Percentiles rank a stretch among this genome's conserved stretches.
Conservation (phyloP, 768 basidiomycete genomes). For the Gymnopilus dilepis region DNA sequence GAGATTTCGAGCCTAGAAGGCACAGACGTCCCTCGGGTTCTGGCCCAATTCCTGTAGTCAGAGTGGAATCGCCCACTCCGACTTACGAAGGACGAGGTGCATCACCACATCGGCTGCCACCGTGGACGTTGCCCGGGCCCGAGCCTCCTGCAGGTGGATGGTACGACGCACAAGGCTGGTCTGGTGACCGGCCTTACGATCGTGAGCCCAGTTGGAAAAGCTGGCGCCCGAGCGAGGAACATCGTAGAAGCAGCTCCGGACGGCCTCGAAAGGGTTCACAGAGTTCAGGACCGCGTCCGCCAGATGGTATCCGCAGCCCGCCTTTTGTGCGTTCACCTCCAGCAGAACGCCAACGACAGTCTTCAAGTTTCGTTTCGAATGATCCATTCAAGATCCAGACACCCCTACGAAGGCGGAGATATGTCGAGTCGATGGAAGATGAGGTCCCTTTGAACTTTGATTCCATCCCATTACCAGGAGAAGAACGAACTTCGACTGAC, state of each 20-base stretch:
- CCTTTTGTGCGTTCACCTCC: neutral
- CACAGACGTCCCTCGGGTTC: neutral
- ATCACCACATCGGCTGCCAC: neutral
- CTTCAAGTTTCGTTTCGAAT: neutral
- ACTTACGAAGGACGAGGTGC: neutral
- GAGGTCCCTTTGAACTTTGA: neutral
- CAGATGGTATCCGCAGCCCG: neutral
- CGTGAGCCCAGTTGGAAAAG: neutral
- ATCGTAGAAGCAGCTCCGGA: neutral
- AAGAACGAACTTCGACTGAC: neutral
- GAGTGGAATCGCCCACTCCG: no score
- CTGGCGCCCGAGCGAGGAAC: neutral
- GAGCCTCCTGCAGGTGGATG: neutral
- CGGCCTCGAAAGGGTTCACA: neutral
- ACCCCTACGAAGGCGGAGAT: neutral
- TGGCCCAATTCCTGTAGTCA: neutral
- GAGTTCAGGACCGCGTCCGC: neutral
- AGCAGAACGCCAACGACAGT: neutral
- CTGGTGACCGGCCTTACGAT: neutral
- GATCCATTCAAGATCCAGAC: neutral
- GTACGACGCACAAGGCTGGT: neutral
- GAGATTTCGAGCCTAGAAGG: neutral
- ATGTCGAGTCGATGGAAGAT: neutral
- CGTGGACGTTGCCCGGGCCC: neutral
- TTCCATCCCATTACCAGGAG: neutral